Conservation (phyloP, 306 rosid species). For the Medicago ruthenica region DNA sequence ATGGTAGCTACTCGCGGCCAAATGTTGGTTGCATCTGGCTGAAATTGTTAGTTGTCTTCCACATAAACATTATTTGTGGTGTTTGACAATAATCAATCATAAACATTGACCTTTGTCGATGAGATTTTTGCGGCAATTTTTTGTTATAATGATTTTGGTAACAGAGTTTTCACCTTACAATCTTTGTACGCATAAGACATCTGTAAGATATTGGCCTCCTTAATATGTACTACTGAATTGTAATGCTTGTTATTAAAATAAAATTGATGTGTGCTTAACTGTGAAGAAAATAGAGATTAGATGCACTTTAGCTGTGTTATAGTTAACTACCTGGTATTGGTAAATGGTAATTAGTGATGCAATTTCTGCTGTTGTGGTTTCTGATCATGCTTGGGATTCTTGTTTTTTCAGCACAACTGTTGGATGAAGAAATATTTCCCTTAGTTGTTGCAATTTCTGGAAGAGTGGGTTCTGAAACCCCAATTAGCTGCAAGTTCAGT, state of each 20-base stretch:
- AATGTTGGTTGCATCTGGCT: constrained; percentile 14
- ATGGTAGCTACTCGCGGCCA: constrained; percentile 8
- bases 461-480: constrained; percentile 85
- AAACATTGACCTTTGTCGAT: not conserved
- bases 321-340: not conserved
- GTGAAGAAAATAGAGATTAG: constrained; percentile 27
- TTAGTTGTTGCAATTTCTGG: constrained; percentile 87
- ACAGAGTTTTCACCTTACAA: not conserved
- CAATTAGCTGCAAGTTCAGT: constrained; percentile 84
- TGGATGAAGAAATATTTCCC: constrained; percentile 85
- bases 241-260: constrained; percentile 1
- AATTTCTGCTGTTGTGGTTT: constrained; percentile 31
- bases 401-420: constrained; percentile 74
- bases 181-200: not conserved
- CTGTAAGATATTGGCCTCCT: constrained; percentile 20
- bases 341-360: constrained; percentile 25
- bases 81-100: constrained; percentile 6
- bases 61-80: constrained; percentile 22
- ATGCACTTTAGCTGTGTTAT: constrained; percentile 33
- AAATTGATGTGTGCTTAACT: constrained; percentile 21
- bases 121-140: not conserved
- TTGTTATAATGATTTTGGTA: constrained; percentile 11
- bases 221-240: constrained; percentile 5
- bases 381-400: constrained; percentile 35
- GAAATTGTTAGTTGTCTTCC: not conserved